Percentiles rank a stretch among this genome's conserved stretches.
These are phyloP conservation scores for Podila verticillata DNA, from an alignment of 192 early-diverging fungal genomes.

Conservation along the genomic window DNA sequence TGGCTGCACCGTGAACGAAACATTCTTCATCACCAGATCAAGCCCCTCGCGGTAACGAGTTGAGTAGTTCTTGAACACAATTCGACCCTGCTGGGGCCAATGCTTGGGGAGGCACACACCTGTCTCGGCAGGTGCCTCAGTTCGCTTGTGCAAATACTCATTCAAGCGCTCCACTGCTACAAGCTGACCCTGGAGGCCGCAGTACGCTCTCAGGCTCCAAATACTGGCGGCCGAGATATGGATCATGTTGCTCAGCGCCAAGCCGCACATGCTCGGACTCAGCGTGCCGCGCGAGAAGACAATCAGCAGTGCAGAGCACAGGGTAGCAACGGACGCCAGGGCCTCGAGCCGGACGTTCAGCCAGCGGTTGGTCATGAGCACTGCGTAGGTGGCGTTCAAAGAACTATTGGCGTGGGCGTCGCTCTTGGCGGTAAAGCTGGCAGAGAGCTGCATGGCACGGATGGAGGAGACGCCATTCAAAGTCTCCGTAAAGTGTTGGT, in stretches of 20 bases:
- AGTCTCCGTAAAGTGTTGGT: conserved; percentile 73
- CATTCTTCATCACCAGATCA: too few relatives aligned
- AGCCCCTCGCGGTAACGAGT: background rate
- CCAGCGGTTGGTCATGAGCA: conserved; percentile 74
- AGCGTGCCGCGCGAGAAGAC: conserved; percentile 52
- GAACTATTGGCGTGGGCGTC: background rate
- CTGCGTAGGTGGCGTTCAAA: conserved; percentile 11
- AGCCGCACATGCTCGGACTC: conserved; percentile 78
- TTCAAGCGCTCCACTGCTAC: background rate
- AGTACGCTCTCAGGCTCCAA: background rate
- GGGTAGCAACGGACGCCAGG: conserved; percentile 68
- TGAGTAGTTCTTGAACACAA: background rate
- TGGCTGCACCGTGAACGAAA: too few relatives aligned
- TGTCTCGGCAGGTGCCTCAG: background rate
- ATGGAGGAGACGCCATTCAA: conserved; percentile 67
- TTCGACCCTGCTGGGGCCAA: background rate
- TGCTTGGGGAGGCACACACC: background rate
- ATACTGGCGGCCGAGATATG: background rate
- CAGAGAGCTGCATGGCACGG: conserved; percentile 64
- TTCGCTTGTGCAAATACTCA: background rate
- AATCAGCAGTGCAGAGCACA: conserved; percentile 66
- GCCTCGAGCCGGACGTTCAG: conserved; percentile 69
- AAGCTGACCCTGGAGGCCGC: background rate
- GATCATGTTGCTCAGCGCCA: conserved; percentile 64
- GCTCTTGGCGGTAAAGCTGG: conserved; percentile 4